These are phyloP conservation scores for Ophiostoma novo-ulmi DNA, from an alignment of 2,329 filamentous ascomycete species.

Conservation along the genomic window DNA sequence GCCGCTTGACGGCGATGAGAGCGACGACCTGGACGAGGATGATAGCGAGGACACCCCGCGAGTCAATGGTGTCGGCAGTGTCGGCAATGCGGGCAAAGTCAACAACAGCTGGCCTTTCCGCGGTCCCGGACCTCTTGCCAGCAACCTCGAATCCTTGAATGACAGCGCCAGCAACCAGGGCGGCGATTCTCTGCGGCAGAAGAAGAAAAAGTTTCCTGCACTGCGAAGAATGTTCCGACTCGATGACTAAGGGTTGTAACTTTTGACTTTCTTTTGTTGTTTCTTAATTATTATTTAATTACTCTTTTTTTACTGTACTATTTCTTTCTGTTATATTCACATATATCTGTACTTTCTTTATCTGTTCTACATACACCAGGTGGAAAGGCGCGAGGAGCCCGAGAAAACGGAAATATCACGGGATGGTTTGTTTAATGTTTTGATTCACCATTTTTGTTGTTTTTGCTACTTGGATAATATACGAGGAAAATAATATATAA, in stretches of 20 bases:
- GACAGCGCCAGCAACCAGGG: not conserved
- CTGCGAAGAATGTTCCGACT: conserved; percentile 61
- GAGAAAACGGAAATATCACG: conserved; percentile 4
- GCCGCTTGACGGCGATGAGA: not conserved
- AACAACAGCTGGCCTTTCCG: not conserved
- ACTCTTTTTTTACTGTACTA: not conserved
- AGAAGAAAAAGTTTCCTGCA: conserved; percentile 63
- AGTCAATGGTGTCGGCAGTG: conserved; percentile 10
- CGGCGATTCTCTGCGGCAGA: conserved; percentile 25
- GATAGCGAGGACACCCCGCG: conserved; percentile 28
- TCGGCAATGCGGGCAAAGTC: not conserved
- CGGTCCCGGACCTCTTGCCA: conserved; percentile 16
- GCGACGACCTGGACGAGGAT: conserved; percentile 18
- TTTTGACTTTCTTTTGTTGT: not conserved
- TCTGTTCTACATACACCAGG: not conserved
- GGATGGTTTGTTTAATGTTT: not conserved
- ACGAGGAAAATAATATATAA: not conserved
- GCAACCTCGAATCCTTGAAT: conserved; percentile 20
- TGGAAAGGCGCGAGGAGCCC: not conserved
- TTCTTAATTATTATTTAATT: not conserved
- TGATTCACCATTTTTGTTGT: not conserved
- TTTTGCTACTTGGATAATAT: not conserved
- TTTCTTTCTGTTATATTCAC: not conserved
- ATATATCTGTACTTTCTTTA: conserved; percentile 7
- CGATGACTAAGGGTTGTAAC: conserved; percentile 34